Percentiles rank a stretch among this genome's conserved stretches.
phyloP scores from a whole-genome alignment of 1,139 yeast genomes.

The Nadsonia starkeyi-henricii region DNA sequence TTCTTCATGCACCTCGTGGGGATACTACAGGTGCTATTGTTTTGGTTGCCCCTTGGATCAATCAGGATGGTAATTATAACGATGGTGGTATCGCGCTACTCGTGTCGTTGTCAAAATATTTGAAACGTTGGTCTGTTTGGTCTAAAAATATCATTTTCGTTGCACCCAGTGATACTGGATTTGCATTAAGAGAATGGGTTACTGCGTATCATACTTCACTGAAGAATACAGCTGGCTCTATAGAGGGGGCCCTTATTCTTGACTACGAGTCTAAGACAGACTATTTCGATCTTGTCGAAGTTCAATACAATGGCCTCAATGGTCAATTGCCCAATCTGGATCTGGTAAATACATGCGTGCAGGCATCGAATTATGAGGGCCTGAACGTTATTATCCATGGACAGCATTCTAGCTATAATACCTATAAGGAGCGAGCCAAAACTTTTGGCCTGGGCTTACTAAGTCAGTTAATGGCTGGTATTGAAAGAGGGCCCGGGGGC shows the following conservation, averaged over 20 bases:
- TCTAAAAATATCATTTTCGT: constrained; percentile 85
- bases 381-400: constrained; percentile 57
- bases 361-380: constrained; percentile 60
- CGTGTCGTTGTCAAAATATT: constrained; percentile 62
- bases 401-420: constrained; percentile 5
- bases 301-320: constrained; percentile 76
- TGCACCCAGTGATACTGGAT: constrained; percentile 58
- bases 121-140: constrained; percentile 83
- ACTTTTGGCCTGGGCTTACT: constrained; percentile 53
- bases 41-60: constrained; percentile 76
- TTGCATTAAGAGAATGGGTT: constrained; percentile 76
- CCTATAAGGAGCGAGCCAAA: constrained; percentile 33
- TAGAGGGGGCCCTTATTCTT: constrained; percentile 79
- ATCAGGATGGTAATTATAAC: constrained; percentile 43
- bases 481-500: constrained; percentile 47
- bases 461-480: constrained; percentile 59
- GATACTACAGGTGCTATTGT: constrained; percentile 96
- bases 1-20: constrained; percentile 86
- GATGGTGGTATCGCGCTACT: constrained; percentile 71
- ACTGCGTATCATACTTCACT: constrained; percentile 81
- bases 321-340: constrained; percentile 95
- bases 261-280: constrained; percentile 50
- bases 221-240: constrained; percentile 87
- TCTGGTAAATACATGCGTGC: constrained; percentile 64
- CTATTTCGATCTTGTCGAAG: constrained; percentile 58